Evolutionary conservation across 257 asterid genomes (phyloP), one percentile per base, ranked within the genome.

Genomic region (Solanum ossicruentum): DNA sequence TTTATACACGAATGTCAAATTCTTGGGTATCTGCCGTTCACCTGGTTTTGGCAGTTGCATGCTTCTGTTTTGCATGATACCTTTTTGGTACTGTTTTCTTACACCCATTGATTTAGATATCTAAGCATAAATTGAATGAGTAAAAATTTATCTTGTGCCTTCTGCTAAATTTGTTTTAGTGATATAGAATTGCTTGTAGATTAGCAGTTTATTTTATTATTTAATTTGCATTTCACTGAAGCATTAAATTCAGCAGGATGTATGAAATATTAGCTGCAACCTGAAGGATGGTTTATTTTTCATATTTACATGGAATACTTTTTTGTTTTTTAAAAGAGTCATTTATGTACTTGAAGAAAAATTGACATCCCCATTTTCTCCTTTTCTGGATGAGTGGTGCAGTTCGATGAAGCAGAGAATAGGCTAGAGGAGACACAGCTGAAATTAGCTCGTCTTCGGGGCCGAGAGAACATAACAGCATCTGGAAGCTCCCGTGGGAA

Each of bases 391-490:
- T 81, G 79, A 32, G 28, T 67, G 41, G 55, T 87, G 85, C 89
- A 91, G 92, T 92, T 88, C 61, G 85, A 82, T 77, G 84, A 78
- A 72, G 91, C 91, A 21, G 89, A 88, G 82, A 88, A 52, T 32
- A 86, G 84, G 84, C 84, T 91, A 84, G 87, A 86, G 52, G 88
- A 86, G 20, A 81, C 90, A 17, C 85, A 91, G 54, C n/a, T 12
- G 84, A 88, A 91, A 78, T 54, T 91, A 85, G 90, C 88, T 82
- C 86, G 85, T 15, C 78, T 83, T 85, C 88, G 88, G 56, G 87
- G 89, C 32, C 84, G 67, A 15, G 87, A 83, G 77, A 84, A 83
- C 60, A 23, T 73, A 28, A 23, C 65, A 45, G 65, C 77, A 32
- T 36, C 89, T 66, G 84, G 77, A 73, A 82, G 63, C 20, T 85